A percentile compares a stretch with the other conserved stretches of the same genome.
Conservation (phyloP, 129 eudicot genomes). For the Chrysanthemum seticuspe region DNA sequence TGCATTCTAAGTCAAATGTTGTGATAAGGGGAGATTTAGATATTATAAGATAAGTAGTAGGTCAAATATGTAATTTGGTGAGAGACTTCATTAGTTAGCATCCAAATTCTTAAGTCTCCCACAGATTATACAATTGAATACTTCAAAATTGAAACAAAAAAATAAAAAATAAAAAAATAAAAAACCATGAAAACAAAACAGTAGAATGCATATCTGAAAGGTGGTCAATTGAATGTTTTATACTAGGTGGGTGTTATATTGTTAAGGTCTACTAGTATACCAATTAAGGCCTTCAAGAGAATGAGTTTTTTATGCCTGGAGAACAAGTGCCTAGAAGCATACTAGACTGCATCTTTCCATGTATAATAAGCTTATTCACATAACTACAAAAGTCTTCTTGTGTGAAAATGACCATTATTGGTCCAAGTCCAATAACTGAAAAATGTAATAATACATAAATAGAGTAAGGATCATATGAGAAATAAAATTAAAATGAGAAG, state of each 20-base stretch:
- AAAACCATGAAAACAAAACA: neutral
- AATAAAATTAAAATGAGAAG: too few relatives aligned
- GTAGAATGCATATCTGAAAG: neutral
- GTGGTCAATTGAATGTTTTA: neutral
- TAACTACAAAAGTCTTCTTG: too few relatives aligned
- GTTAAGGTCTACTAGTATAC: neutral
- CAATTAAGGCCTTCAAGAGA: too few relatives aligned
- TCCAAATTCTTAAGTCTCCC: slow-evolving; percentile 1
- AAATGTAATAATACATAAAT: too few relatives aligned
- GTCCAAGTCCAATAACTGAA: too few relatives aligned
- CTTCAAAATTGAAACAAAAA: slow-evolving; percentile 15
- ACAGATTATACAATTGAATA: slow-evolving; percentile 28
- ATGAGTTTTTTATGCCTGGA: too few relatives aligned
- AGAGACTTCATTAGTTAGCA: neutral
- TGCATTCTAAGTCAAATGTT: slow-evolving; percentile 13
- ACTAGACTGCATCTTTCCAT: too few relatives aligned
- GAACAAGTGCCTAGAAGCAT: too few relatives aligned
- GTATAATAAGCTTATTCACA: too few relatives aligned
- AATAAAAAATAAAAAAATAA: too few relatives aligned
- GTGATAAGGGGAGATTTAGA: slow-evolving; percentile 3
- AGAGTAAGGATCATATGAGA: too few relatives aligned
- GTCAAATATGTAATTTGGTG: slow-evolving; percentile 27
- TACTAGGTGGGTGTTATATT: neutral
- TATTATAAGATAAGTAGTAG: slow-evolving; percentile 28
- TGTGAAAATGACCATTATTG: too few relatives aligned